Conservation (phyloP, 768 basidiomycete species). For the Mycena pura region DNA sequence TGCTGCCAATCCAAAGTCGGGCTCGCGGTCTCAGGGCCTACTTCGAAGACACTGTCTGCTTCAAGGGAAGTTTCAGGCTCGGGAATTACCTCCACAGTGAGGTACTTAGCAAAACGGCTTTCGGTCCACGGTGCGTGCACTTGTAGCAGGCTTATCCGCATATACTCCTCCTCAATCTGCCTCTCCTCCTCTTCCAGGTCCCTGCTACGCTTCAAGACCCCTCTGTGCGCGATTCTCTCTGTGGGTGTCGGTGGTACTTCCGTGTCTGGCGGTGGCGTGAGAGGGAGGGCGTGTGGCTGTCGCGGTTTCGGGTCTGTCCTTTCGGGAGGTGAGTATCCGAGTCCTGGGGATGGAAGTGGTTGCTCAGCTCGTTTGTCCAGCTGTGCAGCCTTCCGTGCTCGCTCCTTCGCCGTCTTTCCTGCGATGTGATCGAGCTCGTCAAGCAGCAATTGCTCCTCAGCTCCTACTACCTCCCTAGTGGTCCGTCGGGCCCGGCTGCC, state of each 20-base stretch:
- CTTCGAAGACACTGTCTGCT: too few species aligned
- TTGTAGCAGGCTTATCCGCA: background rate
- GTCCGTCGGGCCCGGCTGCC: too few species aligned
- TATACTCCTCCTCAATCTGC: constrained; percentile 7
- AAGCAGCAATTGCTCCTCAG: background rate
- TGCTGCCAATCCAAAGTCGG: background rate
- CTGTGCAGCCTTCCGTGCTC: background rate
- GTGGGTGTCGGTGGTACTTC: background rate
- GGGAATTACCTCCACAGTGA: background rate
- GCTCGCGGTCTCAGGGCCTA: background rate
- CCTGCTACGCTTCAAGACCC: background rate
- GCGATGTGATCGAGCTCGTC: background rate
- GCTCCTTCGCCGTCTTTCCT: background rate
- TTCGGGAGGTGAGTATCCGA: constrained; percentile 10
- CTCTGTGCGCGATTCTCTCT: background rate
- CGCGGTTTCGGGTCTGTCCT: background rate
- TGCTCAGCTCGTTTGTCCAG: constrained; percentile 14
- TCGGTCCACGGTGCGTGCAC: constrained; percentile 6
- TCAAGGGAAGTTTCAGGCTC: background rate
- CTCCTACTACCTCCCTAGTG: background rate
- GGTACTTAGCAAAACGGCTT: constrained; percentile 12
- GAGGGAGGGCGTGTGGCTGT: background rate
- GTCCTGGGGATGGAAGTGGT: constrained; percentile 9
- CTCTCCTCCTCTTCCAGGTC: constrained; percentile 1
- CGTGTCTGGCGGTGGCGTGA: too few species aligned